Evolutionary conservation across 371 early-diverging fungal genomes (phyloP).

Genomic region (Rhizopus arrhizus): DNA sequence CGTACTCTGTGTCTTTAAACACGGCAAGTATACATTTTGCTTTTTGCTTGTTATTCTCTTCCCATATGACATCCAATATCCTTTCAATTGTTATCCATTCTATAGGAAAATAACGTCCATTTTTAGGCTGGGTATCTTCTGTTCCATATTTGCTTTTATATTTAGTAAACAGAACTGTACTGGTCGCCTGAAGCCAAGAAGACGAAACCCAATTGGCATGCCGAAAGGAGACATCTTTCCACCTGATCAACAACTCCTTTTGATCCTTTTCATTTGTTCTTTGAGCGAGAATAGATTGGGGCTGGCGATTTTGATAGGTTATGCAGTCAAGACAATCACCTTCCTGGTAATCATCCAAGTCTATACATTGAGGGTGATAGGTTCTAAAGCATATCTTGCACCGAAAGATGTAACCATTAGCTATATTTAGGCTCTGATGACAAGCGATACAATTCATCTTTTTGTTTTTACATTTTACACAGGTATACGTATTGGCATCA

Average conservation of each 20-base stretch:
- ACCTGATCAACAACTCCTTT: constrained; percentile 49
- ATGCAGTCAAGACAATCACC: constrained; percentile 49
- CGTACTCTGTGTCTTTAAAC: constrained; percentile 51
- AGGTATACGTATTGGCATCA: constrained; percentile 4
- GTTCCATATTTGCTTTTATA: constrained; percentile 27
- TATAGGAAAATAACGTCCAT: constrained; percentile 25
- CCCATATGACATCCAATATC: constrained; percentile 48
- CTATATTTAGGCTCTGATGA: constrained; percentile 1
- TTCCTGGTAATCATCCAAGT: constrained; percentile 26
- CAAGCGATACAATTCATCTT: constrained; percentile 16
- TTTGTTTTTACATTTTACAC: constrained; percentile 10
- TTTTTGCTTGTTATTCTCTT: constrained; percentile 25
- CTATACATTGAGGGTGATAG: constrained; percentile 42
- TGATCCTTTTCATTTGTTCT: constrained; percentile 1
- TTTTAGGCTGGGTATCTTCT: constrained; percentile 13
- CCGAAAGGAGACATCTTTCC: constrained; percentile 57
- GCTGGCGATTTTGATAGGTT: constrained; percentile 16
- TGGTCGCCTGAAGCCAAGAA: constrained; percentile 41
- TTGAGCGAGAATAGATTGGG: constrained; percentile 7
- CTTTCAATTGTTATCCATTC: constrained; percentile 52
- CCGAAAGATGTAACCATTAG: constrained; percentile 30
- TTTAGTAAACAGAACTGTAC: constrained; percentile 25
- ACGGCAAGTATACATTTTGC: constrained; percentile 46
- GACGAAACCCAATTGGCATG: constrained; percentile 60
- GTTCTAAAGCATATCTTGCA: constrained; percentile 42